Percentiles rank a stretch among this genome's conserved stretches.
Conservation (phyloP, 2,329 filamentous ascomycete species). For the Neofusicoccum sp. region DNA sequence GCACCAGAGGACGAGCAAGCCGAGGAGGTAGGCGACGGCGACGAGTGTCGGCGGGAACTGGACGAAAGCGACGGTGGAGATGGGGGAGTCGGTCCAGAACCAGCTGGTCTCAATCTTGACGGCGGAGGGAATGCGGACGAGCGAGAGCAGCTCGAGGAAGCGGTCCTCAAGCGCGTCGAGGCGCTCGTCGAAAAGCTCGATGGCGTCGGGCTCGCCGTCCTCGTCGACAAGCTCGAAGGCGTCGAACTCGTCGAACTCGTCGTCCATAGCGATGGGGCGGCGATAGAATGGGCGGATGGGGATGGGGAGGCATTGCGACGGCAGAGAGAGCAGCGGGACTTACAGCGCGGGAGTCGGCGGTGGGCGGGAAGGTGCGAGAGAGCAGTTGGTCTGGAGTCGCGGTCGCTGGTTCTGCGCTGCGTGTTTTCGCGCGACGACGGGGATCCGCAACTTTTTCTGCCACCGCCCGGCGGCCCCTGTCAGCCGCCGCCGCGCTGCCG, state of each 20-base stretch:
- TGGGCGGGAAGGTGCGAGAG: neutral
- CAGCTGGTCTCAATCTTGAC: neutral
- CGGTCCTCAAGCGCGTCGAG: too few species aligned
- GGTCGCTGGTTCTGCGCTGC: neutral
- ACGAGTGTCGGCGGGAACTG: neutral
- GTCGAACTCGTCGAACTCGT: neutral
- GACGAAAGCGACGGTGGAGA: too few species aligned
- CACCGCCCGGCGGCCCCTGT: constrained; percentile 7
- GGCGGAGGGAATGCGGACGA: neutral
- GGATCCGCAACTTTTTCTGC: constrained; percentile 19
- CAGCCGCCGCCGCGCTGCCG: neutral
- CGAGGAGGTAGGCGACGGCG: neutral
- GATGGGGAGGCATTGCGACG: neutral
- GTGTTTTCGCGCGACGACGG: neutral
- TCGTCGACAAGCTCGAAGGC: neutral
- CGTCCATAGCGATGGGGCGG: neutral
- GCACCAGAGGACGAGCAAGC: neutral
- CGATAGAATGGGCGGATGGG: neutral
- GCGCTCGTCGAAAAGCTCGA: too few species aligned
- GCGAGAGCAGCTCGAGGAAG: neutral
- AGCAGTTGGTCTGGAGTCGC: neutral
- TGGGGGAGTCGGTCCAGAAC: too few species aligned
- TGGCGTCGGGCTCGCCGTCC: too few species aligned
- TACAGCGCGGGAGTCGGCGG: neutral
- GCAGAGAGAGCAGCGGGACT: neutral